A percentile compares a stretch with the other conserved stretches of the same genome.
These are phyloP conservation scores for Amanita rubescens DNA, from an alignment of 768 basidiomycete genomes.

Conservation along the genomic window DNA sequence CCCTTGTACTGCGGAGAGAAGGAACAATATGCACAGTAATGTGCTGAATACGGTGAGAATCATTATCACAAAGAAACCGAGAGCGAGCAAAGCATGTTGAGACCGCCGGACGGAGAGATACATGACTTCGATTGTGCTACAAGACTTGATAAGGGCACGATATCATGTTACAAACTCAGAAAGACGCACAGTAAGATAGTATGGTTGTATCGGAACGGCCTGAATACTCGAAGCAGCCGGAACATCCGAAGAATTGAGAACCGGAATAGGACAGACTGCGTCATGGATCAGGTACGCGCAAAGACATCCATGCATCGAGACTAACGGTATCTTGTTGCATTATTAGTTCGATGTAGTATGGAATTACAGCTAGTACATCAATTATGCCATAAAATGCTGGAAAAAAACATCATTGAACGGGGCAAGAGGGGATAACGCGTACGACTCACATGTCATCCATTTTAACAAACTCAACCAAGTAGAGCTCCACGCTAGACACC, in stretches of 20 bases:
- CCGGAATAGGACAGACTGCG: conserved; percentile 75
- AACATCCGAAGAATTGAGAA: conserved; percentile 91
- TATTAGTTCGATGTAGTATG: conserved; percentile 84
- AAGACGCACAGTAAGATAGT: conserved; percentile 71
- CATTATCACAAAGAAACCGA: conserved; percentile 86
- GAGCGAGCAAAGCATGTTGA: conserved; percentile 79
- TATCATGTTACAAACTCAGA: neutral
- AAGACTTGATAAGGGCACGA: neutral
- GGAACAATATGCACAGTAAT: conserved; percentile 39
- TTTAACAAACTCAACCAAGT: conserved; percentile 51
- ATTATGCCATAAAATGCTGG: conserved; percentile 65
- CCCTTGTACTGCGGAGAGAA: neutral
- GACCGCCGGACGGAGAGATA: conserved; percentile 81
- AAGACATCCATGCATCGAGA: neutral
- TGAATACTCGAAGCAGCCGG: conserved; percentile 80
- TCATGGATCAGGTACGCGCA: neutral
- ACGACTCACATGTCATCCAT: conserved; percentile 62
- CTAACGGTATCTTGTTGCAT: conserved; percentile 77
- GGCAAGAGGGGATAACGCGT: conserved; percentile 13
- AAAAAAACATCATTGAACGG: conserved; percentile 25
- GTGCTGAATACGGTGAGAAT: conserved; percentile 85
- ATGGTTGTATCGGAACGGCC: conserved; percentile 81
- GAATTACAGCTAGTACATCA: conserved; percentile 78
- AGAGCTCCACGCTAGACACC: conserved; percentile 69
- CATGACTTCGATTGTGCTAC: conserved; percentile 87